Evolutionary conservation across 1,284 basidiomycete genomes (phyloP).

Genomic region (Phlebopus sp.): DNA sequence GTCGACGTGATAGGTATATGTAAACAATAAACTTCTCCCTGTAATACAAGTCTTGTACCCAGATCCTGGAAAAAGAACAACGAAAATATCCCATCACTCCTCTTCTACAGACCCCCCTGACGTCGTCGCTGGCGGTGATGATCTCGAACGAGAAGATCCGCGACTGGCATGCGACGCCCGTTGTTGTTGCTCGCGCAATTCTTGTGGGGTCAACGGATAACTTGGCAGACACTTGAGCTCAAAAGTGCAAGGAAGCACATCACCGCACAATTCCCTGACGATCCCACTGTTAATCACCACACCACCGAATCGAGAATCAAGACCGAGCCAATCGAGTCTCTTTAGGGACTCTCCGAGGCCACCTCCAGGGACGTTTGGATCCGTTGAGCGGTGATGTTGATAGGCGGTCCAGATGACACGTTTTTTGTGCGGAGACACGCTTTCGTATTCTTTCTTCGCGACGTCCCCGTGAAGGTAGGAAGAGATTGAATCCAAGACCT

Average conservation of each 20-base stretch:
- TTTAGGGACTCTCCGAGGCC: constrained; percentile 56
- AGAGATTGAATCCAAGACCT: constrained; percentile 60
- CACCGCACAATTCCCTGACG: constrained; percentile 45
- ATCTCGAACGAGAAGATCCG: constrained; percentile 11
- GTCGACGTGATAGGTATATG: not conserved
- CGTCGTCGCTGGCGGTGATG: constrained; percentile 14
- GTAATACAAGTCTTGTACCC: no score
- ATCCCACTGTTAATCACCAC: constrained; percentile 45
- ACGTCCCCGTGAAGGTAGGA: constrained; percentile 49
- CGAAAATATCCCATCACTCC: not conserved
- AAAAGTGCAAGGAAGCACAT: constrained; percentile 55
- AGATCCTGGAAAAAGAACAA: not conserved
- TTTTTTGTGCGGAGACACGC: constrained; percentile 34
- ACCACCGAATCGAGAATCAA: constrained; percentile 59
- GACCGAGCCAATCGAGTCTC: constrained; percentile 60
- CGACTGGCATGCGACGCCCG: constrained; percentile 20
- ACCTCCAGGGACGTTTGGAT: constrained; percentile 63
- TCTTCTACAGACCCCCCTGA: constrained; percentile 11
- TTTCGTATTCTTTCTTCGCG: constrained; percentile 48
- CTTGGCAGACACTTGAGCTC: constrained; percentile 51
- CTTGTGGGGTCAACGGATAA: constrained; percentile 48
- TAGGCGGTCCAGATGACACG: constrained; percentile 49
- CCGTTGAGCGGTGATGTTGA: constrained; percentile 60
- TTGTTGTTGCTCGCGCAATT: constrained; percentile 42
- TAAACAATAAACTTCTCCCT: not conserved